These are phyloP conservation scores for Arxiozyma heterogenica DNA, from an alignment of 1,139 yeast genomes.

Conservation along the genomic window DNA sequence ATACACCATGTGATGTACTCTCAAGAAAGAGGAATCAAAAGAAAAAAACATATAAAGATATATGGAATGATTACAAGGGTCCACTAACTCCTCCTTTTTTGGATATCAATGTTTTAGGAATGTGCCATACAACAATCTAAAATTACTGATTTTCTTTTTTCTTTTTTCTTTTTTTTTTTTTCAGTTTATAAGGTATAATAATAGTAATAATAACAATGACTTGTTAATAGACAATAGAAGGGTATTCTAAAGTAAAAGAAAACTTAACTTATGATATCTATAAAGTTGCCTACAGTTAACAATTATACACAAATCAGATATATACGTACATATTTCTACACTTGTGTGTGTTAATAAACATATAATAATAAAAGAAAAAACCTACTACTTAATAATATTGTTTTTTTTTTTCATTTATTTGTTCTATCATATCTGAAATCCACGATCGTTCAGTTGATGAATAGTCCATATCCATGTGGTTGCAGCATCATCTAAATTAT, in stretches of 20 bases:
- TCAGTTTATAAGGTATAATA: too few relatives aligned
- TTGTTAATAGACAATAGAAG: not conserved
- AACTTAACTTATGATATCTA: not conserved
- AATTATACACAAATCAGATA: not conserved
- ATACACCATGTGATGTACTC: too few relatives aligned
- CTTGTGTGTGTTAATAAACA: not conserved
- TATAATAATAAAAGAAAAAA: too few relatives aligned
- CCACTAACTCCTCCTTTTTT: not conserved
- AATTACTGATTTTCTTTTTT: too few relatives aligned
- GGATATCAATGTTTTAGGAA: not conserved
- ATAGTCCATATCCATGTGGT: slow-evolving; percentile 83
- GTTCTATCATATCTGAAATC: slow-evolving; percentile 26
- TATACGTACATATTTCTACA: not conserved
- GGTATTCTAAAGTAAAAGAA: too few relatives aligned
- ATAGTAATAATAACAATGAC: too few relatives aligned
- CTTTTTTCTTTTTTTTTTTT: too few relatives aligned
- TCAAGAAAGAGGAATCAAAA: not conserved
- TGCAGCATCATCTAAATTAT: slow-evolving; percentile 53
- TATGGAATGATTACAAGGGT: not conserved
- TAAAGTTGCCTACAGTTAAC: too few relatives aligned
- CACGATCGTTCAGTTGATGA: slow-evolving; percentile 48
- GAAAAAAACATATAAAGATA: not conserved
- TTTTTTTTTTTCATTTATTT: too few relatives aligned
- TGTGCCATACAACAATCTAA: not conserved
- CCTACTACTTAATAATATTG: not conserved